Evolutionary conservation across 331 rosid species (phyloP).

Genomic region (Ulmus americana): DNA sequence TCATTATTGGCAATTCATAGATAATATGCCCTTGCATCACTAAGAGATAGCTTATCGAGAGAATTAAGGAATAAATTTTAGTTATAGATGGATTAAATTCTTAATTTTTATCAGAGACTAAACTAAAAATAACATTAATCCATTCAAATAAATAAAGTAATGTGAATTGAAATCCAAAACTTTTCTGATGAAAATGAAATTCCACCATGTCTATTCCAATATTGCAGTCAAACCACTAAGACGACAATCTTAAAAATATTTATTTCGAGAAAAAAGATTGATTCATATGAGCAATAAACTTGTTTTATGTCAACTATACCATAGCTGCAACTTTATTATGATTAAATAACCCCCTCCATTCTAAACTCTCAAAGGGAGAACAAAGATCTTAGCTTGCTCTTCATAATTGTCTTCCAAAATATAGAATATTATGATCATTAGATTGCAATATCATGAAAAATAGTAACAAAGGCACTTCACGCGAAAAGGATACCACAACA

Average conservation of each 20-base stretch:
- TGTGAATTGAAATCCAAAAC: neutral
- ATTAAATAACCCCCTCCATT: neutral
- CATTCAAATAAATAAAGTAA: neutral
- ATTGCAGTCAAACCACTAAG: neutral
- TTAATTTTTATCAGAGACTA: neutral
- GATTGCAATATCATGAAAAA: neutral
- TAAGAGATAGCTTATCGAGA: constrained; percentile 60
- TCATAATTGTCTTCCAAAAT: neutral
- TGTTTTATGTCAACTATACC: no score
- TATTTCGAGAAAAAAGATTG: no score
- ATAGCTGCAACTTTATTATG: neutral
- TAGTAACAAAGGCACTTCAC: constrained; percentile 4
- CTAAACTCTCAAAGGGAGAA: neutral
- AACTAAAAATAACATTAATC: neutral
- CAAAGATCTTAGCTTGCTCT: neutral
- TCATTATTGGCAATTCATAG: constrained; percentile 79
- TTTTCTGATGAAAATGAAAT: neutral
- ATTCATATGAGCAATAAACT: no score
- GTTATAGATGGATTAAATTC: neutral
- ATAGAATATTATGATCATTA: no score
- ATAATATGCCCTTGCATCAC: constrained; percentile 73
- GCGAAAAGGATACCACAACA: constrained; percentile 51
- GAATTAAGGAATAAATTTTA: no score
- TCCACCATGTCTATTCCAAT: no score
- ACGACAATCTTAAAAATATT: no score